Base-by-base conservation (phyloP, 192 early-diverging fungal species). In the Coemansia sp. region DNA sequence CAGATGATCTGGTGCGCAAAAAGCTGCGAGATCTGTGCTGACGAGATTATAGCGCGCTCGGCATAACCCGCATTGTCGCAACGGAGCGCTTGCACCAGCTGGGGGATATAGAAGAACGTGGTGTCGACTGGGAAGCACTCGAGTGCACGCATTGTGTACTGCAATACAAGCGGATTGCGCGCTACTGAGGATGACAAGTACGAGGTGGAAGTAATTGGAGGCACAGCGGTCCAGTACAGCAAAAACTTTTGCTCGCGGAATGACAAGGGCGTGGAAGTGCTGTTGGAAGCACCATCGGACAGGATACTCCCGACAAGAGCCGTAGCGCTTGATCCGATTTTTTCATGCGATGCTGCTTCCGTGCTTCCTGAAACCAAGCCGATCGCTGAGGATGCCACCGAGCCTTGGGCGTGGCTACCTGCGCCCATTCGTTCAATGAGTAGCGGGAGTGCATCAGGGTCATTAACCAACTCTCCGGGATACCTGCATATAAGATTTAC, bases 1-100 rank as follows among this genome's bases (percentile, higher is more conserved):
- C 98, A 99, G 57, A 99, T 97, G 58, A 99, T 98, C 85, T 99
- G 98, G 81, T 99, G 98, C 33, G 98, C 97, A 88, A 99, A 99
- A 18, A 94, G 87, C 81, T 98, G 97, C 36, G 95, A 97, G 12
- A 92, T 90, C 68, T 89, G 88, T 8, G 93, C 98, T 5, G 98
- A 92, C n/a, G 91, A 89, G 68, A 99, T 78, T 49, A 99, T 98
- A 62, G 92, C 98, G 30, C 89, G 86, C 76, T 97, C 96, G n/a
- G 96, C 88, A 75, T 99, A 98, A 33, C 98, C 97, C 58, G 89
- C 77, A 14, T 82, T 76, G 66, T 98, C 96, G 67, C 92, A 83
- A 35, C 96, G 91, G 45, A 99, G 84, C 6, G 96, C 94, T 83
- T 98, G 98, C 10, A 98, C 96, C 62, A 99, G 87, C 82, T 99